Evolutionary conservation across 345 rosid genomes (phyloP).

Genomic region (Sisymbrium altissimum): DNA sequence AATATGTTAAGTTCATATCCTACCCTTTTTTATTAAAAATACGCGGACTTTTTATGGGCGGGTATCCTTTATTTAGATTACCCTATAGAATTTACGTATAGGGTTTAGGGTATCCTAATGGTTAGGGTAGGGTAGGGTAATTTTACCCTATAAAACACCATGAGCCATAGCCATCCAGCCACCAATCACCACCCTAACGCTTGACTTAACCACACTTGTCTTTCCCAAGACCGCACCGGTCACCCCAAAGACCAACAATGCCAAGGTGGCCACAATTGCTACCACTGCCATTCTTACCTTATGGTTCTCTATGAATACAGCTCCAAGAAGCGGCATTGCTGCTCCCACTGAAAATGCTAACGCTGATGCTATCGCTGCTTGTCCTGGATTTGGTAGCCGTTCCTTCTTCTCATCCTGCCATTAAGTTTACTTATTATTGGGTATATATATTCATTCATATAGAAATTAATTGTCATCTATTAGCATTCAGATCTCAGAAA

Average conservation of each 20-base stretch:
- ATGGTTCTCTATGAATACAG: slow-evolving; percentile 52
- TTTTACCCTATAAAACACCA: no score
- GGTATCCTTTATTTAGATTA: no score
- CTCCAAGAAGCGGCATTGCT: slow-evolving; percentile 49
- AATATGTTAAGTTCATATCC: no score
- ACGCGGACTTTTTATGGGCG: no score
- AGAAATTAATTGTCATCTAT: neutral
- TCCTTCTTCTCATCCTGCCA: slow-evolving; percentile 30
- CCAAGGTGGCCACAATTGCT: slow-evolving; percentile 45
- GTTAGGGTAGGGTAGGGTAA: no score
- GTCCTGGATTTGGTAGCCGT: slow-evolving; percentile 55
- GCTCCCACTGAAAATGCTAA: slow-evolving; percentile 69
- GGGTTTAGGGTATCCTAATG: no score
- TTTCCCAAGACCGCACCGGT: slow-evolving; percentile 56
- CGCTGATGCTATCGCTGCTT: slow-evolving; percentile 70
- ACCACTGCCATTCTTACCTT: slow-evolving; percentile 50
- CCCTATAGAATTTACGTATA: no score
- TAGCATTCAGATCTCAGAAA: neutral
- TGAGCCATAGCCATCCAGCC: slow-evolving; percentile 78
- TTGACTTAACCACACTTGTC: slow-evolving; percentile 46
- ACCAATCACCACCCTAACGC: slow-evolving; percentile 53
- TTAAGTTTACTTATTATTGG: neutral
- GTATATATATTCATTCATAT: neutral
- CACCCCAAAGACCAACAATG: slow-evolving; percentile 51
- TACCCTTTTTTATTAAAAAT: no score